Conservation (phyloP, 768 basidiomycete species). For the Kwoniella dejecticola region DNA sequence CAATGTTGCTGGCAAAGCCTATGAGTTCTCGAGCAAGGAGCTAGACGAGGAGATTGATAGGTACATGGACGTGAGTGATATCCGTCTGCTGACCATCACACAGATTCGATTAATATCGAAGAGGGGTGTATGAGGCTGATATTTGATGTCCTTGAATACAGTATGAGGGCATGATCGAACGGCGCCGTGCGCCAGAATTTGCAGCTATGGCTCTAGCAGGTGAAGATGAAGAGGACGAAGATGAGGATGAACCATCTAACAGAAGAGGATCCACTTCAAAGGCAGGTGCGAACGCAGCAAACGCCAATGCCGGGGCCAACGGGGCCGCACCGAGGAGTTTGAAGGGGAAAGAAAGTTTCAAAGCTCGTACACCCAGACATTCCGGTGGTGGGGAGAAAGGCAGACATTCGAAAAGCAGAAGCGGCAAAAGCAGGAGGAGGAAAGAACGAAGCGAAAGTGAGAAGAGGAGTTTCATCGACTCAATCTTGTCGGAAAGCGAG, state of each 20-base stretch:
- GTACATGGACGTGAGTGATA: slow-evolving; percentile 46
- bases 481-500: slow-evolving; percentile 26
- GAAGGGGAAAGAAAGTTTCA: slow-evolving; percentile 49
- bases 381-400: neutral
- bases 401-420: neutral
- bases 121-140: no score
- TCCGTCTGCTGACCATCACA: neutral
- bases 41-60: slow-evolving; percentile 49
- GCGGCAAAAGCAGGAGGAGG: slow-evolving; percentile 16
- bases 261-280: neutral
- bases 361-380: slow-evolving; percentile 19
- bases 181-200: slow-evolving; percentile 51
- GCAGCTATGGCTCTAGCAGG: slow-evolving; percentile 47
- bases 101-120: no score
- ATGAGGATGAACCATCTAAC: slow-evolving; percentile 33
- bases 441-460: slow-evolving; percentile 18
- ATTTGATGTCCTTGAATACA: no score
- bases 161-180: slow-evolving; percentile 54
- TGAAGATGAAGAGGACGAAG: slow-evolving; percentile 52
- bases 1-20: slow-evolving; percentile 47
- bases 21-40: slow-evolving; percentile 52
- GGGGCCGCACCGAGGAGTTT: slow-evolving; percentile 28
- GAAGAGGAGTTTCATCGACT: slow-evolving; percentile 40
- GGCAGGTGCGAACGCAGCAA: neutral
- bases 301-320: neutral